Conservation (phyloP, 768 basidiomycete species). For the Multifurca ochricompacta region DNA sequence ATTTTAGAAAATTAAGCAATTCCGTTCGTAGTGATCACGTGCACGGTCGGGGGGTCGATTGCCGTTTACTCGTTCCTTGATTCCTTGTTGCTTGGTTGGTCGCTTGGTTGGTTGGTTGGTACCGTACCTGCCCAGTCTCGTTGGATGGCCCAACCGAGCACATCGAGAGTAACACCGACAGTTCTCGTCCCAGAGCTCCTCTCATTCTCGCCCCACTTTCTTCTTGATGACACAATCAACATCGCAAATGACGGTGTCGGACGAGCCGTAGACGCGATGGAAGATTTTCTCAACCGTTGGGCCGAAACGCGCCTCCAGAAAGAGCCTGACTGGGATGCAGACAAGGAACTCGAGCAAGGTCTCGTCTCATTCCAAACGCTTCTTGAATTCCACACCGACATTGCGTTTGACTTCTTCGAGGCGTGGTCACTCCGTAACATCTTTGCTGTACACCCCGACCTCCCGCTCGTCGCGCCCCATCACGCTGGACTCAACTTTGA, state of each 20-base stretch:
- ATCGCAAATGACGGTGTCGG: slow-evolving; percentile 72
- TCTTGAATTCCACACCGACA: slow-evolving; percentile 80
- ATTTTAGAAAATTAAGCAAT: too few species aligned
- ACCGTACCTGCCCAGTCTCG: too few species aligned
- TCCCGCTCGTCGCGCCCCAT: slow-evolving; percentile 69
- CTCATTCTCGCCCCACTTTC: slow-evolving; percentile 75
- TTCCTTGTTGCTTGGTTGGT: too few species aligned
- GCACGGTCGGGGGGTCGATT: too few species aligned
- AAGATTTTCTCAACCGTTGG: slow-evolving; percentile 69
- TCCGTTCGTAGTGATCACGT: too few species aligned
- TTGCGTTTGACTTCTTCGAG: slow-evolving; percentile 89
- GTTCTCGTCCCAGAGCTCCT: slow-evolving; percentile 65
- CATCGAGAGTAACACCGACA: slow-evolving; percentile 27
- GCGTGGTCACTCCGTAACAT: slow-evolving; percentile 86
- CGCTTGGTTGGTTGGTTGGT: too few species aligned
- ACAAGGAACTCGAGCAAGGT: slow-evolving; percentile 69
- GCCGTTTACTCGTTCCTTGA: too few species aligned
- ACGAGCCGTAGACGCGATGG: slow-evolving; percentile 72
- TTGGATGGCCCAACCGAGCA: slow-evolving; percentile 25
- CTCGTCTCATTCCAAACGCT: slow-evolving; percentile 83
- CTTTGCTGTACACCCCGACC: slow-evolving; percentile 62
- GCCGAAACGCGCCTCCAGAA: slow-evolving; percentile 53
- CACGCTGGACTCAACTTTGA: slow-evolving; percentile 67
- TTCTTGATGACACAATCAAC: slow-evolving; percentile 84
- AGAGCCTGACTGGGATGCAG: slow-evolving; percentile 47